Evolutionary conservation across 2,329 filamentous ascomycete genomes (phyloP).

Genomic region (Dendrostoma leiphaemia): DNA sequence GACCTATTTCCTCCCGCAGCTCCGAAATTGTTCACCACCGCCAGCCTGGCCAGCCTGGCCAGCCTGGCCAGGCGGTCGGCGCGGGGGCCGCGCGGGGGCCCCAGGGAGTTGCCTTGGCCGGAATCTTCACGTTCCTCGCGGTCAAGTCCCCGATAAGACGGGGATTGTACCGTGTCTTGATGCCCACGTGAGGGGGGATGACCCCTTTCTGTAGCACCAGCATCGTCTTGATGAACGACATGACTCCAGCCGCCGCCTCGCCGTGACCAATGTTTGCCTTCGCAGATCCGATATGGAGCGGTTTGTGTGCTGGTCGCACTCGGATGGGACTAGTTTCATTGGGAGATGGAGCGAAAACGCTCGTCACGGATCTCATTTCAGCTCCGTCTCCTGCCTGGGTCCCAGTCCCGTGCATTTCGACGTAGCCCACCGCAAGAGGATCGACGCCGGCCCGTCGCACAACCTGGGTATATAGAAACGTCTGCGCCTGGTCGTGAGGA

Average conservation of each 20-base stretch:
- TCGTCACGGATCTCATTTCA: constrained; percentile 63
- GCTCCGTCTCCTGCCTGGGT: constrained; percentile 67
- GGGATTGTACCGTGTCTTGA: constrained; percentile 32
- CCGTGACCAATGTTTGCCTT: constrained; percentile 48
- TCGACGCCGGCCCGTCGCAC: constrained; percentile 58
- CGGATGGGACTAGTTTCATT: no score
- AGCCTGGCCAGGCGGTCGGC: no score
- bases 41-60: not conserved
- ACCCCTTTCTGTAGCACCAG: constrained; percentile 45
- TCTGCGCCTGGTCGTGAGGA: constrained; percentile 63
- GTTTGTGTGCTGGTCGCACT: constrained; percentile 47
- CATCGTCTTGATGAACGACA: constrained; percentile 44
- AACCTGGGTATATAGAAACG: constrained; percentile 56
- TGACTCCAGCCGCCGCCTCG: constrained; percentile 41
- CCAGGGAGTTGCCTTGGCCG: not conserved
- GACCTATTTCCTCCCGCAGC: constrained; percentile 5
- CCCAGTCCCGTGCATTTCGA: constrained; percentile 70
- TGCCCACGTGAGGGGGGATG: constrained; percentile 50
- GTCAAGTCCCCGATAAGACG: constrained; percentile 2
- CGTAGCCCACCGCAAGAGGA: constrained; percentile 53
- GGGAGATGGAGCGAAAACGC: constrained; percentile 60
- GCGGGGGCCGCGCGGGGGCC: no score
- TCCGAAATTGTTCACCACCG: constrained; percentile 5
- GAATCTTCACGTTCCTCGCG: not conserved
- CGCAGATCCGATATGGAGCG: constrained; percentile 35